Conservation (phyloP, 768 basidiomycete species). For the Leccinellum luteum region DNA sequence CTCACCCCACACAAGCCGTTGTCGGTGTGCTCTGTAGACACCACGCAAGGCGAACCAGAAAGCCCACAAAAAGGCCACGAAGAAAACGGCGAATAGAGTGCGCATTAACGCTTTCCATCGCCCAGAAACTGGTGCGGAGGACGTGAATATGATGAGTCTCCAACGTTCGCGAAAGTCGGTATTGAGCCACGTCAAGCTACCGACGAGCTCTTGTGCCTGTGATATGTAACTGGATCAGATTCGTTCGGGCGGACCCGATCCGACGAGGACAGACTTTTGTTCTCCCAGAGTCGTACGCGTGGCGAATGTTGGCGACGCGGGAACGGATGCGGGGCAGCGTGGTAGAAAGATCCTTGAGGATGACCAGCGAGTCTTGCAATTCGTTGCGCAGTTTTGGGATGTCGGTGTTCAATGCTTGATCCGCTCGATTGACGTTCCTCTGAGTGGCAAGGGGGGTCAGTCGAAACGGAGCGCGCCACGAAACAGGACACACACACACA, state of each 20-base stretch:
- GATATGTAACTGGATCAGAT: background rate
- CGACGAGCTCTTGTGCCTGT: constrained; percentile 65
- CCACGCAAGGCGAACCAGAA: constrained; percentile 61
- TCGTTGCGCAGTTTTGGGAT: constrained; percentile 61
- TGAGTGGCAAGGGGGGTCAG: background rate
- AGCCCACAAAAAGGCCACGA: constrained; percentile 58
- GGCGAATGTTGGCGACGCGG: constrained; percentile 59
- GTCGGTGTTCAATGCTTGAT: constrained; percentile 54
- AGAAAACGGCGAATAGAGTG: constrained; percentile 51
- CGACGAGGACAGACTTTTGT: constrained; percentile 46
- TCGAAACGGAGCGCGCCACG: background rate
- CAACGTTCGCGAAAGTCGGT: constrained; percentile 76
- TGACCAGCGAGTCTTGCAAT: constrained; percentile 58
- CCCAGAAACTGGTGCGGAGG: constrained; percentile 67
- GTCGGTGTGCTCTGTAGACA: constrained; percentile 70
- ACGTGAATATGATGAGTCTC: constrained; percentile 71
- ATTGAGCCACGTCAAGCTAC: constrained; percentile 70
- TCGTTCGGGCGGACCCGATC: background rate
- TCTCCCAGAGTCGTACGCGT: constrained; percentile 70
- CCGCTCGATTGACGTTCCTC: constrained; percentile 59
- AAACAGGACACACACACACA: constrained; percentile 29
- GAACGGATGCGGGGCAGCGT: constrained; percentile 58
- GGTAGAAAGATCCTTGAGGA: constrained; percentile 55
- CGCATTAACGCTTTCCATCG: constrained; percentile 68
- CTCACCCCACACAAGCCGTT: constrained; percentile 78